These are phyloP conservation scores for Melanogaster broomeanus DNA, from an alignment of 768 basidiomycete genomes.

Conservation along the genomic window DNA sequence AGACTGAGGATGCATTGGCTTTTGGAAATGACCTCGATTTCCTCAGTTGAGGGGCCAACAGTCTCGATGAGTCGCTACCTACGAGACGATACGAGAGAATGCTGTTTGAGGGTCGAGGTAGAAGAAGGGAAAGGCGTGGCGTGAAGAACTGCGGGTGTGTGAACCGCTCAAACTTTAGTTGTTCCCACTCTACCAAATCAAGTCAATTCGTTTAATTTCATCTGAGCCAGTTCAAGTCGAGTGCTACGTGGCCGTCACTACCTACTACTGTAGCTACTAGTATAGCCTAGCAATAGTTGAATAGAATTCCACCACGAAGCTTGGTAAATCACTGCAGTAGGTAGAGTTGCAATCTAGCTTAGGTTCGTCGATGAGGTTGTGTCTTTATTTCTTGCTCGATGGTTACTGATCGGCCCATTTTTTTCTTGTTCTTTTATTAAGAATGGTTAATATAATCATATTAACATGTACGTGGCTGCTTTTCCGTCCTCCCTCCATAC, in stretches of 20 bases:
- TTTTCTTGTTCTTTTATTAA: too few species aligned
- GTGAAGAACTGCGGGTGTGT: constrained; percentile 17
- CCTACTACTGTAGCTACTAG: too few species aligned
- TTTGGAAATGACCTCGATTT: constrained; percentile 12
- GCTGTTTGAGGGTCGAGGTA: constrained; percentile 3
- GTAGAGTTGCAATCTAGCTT: not conserved
- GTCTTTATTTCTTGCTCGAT: too few species aligned
- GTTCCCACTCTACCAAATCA: constrained; percentile 28
- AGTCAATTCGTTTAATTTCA: not conserved
- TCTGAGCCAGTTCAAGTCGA: constrained; percentile 22
- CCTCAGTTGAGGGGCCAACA: constrained; percentile 16
- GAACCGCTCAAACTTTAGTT: constrained; percentile 13
- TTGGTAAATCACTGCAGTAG: not conserved
- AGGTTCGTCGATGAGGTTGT: too few species aligned
- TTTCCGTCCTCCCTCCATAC: too few species aligned
- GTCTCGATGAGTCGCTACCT: constrained; percentile 16
- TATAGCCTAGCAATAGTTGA: too few species aligned
- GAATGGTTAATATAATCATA: too few species aligned
- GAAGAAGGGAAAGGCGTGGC: constrained; percentile 7
- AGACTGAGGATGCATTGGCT: constrained; percentile 53
- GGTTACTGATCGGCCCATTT: too few species aligned
- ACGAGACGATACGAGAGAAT: constrained; percentile 2
- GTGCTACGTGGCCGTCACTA: too few species aligned
- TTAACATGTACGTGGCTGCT: too few species aligned
- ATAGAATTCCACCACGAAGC: too few species aligned